Percentiles rank a stretch among this genome's conserved stretches.
These are phyloP conservation scores for Strigomonas galati DNA, from an alignment of 208 protist genomes.

Conservation along the genomic window DNA sequence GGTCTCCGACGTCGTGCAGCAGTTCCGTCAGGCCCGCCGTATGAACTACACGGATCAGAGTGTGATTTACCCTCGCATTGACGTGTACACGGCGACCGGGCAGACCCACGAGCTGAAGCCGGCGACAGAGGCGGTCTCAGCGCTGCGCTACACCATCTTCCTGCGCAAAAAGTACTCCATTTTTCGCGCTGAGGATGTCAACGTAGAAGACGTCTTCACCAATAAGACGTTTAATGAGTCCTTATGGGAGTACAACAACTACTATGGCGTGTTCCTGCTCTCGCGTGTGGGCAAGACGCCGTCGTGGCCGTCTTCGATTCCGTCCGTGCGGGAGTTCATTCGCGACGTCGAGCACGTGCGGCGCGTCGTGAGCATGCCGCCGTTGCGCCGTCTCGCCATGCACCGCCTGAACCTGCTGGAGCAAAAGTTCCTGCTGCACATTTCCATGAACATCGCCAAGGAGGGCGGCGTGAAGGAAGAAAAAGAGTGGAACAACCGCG, in stretches of 20 bases:
- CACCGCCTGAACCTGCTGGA: slow-evolving; percentile 90
- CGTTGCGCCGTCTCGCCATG: slow-evolving; percentile 77
- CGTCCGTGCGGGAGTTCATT: slow-evolving; percentile 77
- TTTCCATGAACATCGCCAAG: slow-evolving; percentile 89
- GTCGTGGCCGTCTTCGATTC: slow-evolving; percentile 75
- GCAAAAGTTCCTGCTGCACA: slow-evolving; percentile 92
- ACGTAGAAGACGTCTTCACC: slow-evolving; percentile 87
- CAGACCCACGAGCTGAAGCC: slow-evolving; percentile 6
- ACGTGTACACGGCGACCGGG: slow-evolving; percentile 43
- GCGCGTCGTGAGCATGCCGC: slow-evolving; percentile 43
- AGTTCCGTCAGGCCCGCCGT: slow-evolving; percentile 36
- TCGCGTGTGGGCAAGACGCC: slow-evolving; percentile 63
- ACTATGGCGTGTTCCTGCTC: slow-evolving; percentile 86
- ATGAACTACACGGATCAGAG: slow-evolving; percentile 78
- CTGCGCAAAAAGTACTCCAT: slow-evolving; percentile 78
- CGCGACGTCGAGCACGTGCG: slow-evolving; percentile 71
- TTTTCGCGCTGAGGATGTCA: slow-evolving; percentile 43
- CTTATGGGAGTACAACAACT: slow-evolving; percentile 86
- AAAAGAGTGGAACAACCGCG: slow-evolving; percentile 89
- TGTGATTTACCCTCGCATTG: slow-evolving; percentile 77
- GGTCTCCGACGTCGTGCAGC: slow-evolving; percentile 45
- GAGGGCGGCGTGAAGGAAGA: slow-evolving; percentile 70
- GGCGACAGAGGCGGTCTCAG: slow-evolving; percentile 51
- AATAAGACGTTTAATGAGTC: slow-evolving; percentile 76
- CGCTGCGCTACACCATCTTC: slow-evolving; percentile 57